Evolutionary conservation across 2,329 filamentous ascomycete species (phyloP).

Genomic region (Botrytis cinerea): DNA sequence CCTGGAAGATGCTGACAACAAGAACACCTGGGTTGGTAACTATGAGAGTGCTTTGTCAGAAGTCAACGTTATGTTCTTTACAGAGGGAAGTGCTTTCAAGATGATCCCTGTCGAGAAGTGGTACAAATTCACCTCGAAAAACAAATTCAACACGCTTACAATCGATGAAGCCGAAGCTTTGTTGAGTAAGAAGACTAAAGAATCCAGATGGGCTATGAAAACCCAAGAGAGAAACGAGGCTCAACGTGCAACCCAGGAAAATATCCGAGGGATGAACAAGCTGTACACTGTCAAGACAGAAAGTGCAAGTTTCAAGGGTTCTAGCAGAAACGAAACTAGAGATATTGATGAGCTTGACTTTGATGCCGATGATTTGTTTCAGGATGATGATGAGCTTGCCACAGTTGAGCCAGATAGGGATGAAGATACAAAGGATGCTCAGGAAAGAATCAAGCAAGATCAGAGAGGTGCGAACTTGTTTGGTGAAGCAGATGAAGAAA

Average conservation of each 20-base stretch:
- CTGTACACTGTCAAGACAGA: slow-evolving; percentile 64
- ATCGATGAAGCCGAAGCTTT: slow-evolving; percentile 83
- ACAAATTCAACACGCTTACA: slow-evolving; percentile 73
- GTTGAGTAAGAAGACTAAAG: slow-evolving; percentile 76
- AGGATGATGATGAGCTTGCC: slow-evolving; percentile 81
- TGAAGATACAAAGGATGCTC: slow-evolving; percentile 73
- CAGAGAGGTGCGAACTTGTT: slow-evolving; percentile 89
- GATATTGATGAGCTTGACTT: slow-evolving; percentile 72
- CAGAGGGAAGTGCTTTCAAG: slow-evolving; percentile 69
- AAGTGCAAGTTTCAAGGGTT: slow-evolving; percentile 62
- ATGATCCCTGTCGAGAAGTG: slow-evolving; percentile 94
- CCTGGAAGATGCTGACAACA: slow-evolving; percentile 92
- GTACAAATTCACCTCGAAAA: slow-evolving; percentile 84
- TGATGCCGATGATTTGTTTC: slow-evolving; percentile 72
- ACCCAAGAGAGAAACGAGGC: slow-evolving; percentile 59
- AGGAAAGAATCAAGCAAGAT: slow-evolving; percentile 73
- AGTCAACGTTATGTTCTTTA: slow-evolving; percentile 77
- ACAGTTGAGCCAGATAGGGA: slow-evolving; percentile 77
- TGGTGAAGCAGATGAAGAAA: slow-evolving; percentile 65
- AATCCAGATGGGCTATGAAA: slow-evolving; percentile 79
- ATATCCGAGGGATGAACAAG: slow-evolving; percentile 53
- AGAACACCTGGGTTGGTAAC: slow-evolving; percentile 88
- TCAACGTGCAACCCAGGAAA: slow-evolving; percentile 59
- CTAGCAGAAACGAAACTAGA: slow-evolving; percentile 62
- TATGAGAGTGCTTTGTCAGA: slow-evolving; percentile 89